A percentile compares a stretch with the other conserved stretches of the same genome.
These are phyloP conservation scores for Cytospora leucostoma DNA, from an alignment of 2,329 filamentous ascomycete species.

Conservation along the genomic window DNA sequence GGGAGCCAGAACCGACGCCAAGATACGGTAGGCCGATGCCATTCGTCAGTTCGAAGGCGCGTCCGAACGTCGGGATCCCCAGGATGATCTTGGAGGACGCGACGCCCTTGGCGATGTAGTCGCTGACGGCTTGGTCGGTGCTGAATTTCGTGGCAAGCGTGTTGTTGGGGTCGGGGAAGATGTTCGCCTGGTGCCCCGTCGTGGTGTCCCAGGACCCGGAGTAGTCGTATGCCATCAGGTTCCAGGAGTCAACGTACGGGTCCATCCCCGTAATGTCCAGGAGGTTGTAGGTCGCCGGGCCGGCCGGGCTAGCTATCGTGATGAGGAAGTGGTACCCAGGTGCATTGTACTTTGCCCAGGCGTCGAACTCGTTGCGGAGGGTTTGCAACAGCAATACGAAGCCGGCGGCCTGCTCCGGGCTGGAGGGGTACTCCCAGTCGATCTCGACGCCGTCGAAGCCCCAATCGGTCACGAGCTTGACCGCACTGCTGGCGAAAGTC, in stretches of 20 bases:
- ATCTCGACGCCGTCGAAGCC: conserved; percentile 59
- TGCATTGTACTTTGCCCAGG: conserved; percentile 34
- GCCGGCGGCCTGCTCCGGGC: conserved; percentile 34
- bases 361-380: conserved; percentile 42
- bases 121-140: conserved; percentile 64
- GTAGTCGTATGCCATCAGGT: conserved; percentile 70
- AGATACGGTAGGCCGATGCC: conserved; percentile 66
- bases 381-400: conserved; percentile 47
- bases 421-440: conserved; percentile 57
- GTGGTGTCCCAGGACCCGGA: conserved; percentile 65
- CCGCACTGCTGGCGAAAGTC: conserved; percentile 68
- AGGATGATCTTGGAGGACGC: conserved; percentile 66
- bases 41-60: conserved; percentile 68
- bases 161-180: conserved; percentile 56
- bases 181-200: conserved; percentile 68
- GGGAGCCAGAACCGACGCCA: conserved; percentile 61
- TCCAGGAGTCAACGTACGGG: conserved; percentile 53
- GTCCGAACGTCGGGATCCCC: conserved; percentile 78
- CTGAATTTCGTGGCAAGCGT: conserved; percentile 66
- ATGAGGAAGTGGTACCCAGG: conserved; percentile 38
- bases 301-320: conserved; percentile 42
- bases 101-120: conserved; percentile 63
- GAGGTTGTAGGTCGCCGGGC: conserved; percentile 45
- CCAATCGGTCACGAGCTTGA: conserved; percentile 69
- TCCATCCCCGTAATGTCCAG: conserved; percentile 51